A percentile compares a stretch with the other conserved stretches of the same genome.
Conservation (phyloP, 768 basidiomycete species). For the Psilocybe sp. region DNA sequence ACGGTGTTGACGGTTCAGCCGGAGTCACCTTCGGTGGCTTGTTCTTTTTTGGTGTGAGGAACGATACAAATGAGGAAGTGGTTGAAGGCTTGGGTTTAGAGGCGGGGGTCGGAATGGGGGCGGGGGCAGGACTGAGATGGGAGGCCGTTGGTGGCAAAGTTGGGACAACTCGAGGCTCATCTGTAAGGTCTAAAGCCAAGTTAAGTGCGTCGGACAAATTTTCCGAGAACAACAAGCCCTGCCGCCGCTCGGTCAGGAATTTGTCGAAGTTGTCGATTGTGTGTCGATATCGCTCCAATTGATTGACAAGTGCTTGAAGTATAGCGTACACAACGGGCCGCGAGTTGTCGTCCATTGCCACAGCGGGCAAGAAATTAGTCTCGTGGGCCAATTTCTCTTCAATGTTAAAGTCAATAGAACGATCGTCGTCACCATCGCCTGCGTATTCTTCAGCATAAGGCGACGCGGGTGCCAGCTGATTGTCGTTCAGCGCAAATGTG, state of each 20-base stretch:
- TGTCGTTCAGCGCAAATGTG: constrained; percentile 57
- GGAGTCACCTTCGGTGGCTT: constrained; percentile 31
- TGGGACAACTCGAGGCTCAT: constrained; percentile 32
- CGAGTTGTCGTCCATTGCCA: constrained; percentile 65
- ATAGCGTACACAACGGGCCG: constrained; percentile 81
- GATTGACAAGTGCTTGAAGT: constrained; percentile 74
- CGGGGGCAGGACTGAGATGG: constrained; percentile 18
- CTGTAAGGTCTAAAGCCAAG: constrained; percentile 61
- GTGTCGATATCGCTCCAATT: constrained; percentile 78
- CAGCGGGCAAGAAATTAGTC: constrained; percentile 57
- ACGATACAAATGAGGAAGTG: constrained; percentile 68
- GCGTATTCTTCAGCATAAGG: constrained; percentile 9
- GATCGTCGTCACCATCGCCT: constrained; percentile 69
- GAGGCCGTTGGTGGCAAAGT: too few species aligned
- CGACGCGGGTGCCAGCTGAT: constrained; percentile 6
- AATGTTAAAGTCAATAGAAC: constrained; percentile 76
- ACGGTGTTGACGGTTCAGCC: constrained; percentile 44
- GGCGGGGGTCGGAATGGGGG: constrained; percentile 34
- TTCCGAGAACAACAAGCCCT: constrained; percentile 88
- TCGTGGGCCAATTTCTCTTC: constrained; percentile 62
- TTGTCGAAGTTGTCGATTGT: constrained; percentile 79
- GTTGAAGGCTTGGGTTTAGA: constrained; percentile 51
- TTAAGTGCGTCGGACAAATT: constrained; percentile 88
- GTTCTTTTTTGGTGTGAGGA: constrained; percentile 75
- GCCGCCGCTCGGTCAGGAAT: constrained; percentile 80